phyloP scores from a whole-genome alignment of 768 basidiomycete genomes.

The Hygrophorus russula region DNA sequence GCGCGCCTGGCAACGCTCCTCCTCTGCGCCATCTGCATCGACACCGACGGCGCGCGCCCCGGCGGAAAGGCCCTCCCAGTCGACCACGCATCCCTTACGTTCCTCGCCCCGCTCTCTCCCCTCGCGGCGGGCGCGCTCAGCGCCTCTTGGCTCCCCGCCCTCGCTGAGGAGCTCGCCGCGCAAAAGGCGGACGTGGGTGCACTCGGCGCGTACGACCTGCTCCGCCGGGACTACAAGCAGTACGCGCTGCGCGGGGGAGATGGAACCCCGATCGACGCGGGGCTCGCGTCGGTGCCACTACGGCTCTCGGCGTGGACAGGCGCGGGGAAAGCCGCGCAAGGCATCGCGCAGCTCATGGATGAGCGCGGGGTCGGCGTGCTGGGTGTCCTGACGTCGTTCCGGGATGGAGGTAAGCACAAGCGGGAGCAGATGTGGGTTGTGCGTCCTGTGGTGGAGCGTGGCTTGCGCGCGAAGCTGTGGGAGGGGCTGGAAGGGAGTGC shows the following conservation, averaged over 20 bases:
- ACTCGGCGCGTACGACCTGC: conserved; percentile 62
- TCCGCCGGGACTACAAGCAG: conserved; percentile 94
- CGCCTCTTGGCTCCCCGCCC: conserved; percentile 34
- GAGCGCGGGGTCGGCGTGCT: conserved; percentile 55
- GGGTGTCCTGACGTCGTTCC: conserved; percentile 74
- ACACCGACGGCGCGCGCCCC: conserved; percentile 69
- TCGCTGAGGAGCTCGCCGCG: conserved; percentile 33
- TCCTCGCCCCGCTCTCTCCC: conserved; percentile 52
- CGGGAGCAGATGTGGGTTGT: conserved; percentile 32
- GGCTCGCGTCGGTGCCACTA: conserved; percentile 76
- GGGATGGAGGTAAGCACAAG: conserved; percentile 40
- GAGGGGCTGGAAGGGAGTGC: conserved; percentile 45
- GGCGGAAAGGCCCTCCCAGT: conserved; percentile 64
- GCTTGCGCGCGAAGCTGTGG: conserved; percentile 39
- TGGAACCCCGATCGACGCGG: conserved; percentile 40
- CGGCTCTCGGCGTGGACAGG: conserved; percentile 46
- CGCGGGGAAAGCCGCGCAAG: conserved; percentile 29
- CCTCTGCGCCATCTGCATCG: conserved; percentile 72
- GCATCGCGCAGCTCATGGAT: conserved; percentile 46
- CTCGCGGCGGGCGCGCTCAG: too few relatives aligned
- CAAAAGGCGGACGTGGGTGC: conserved; percentile 63
- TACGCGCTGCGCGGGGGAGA: conserved; percentile 40
- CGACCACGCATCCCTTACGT: conserved; percentile 54
- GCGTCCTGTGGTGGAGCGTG: conserved; percentile 11
- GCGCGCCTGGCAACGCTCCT: conserved; percentile 68